Evolutionary conservation across 2,329 filamentous ascomycete genomes (phyloP), one percentile per base, ranked within the genome.

Genomic region (Apiospora kogelbergensis): DNA sequence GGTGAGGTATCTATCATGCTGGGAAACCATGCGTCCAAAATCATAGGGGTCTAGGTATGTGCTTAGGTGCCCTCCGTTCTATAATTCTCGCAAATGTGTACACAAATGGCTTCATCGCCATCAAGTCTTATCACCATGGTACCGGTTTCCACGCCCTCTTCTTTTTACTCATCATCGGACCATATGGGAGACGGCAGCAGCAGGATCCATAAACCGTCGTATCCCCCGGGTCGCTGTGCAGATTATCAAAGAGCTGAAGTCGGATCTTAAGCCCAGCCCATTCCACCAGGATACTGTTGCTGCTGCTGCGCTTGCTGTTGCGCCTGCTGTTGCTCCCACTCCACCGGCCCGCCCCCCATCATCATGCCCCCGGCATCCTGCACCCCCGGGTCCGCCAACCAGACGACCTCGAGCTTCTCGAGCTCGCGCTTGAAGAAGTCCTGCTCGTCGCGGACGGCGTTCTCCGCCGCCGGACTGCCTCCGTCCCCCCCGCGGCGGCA

Each of bases 361-460:
- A 57, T 26, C 44, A 53, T 42, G 20, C 30, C 66, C 10, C 30
- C 66, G 17, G 67, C 67, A 5, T 67, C 69, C 9, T 76, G 74
- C 33, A 65, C 70, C 63, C 53, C 53, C 6, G 69, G 70, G 22
- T 86, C 85, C 17, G 53, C 26, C 53, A 76, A 80, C 81, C 84
- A 88, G 68, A 80, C 80, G 65, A 85, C 74, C 68, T 90, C 91
- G 78, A 93, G 85, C 78, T 89, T 92, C 77, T 95, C 92, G 66
- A 95, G 81, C 81, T 95, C 93, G 33, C 91, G 84, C 45, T 89
- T 86, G 77, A 95, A 95, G 78, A 95, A 95, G 76, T 95, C 92
- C 71, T 91, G 87, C 79, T 94, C 91, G 76, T 93, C 91, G 66
- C 89, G 86, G 78, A 92, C 83, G 60, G 91, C 85, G 11, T 85